Evolutionary conservation across 75 land plant genomes (phyloP).

Genomic region (Cryptomeria japonica): DNA sequence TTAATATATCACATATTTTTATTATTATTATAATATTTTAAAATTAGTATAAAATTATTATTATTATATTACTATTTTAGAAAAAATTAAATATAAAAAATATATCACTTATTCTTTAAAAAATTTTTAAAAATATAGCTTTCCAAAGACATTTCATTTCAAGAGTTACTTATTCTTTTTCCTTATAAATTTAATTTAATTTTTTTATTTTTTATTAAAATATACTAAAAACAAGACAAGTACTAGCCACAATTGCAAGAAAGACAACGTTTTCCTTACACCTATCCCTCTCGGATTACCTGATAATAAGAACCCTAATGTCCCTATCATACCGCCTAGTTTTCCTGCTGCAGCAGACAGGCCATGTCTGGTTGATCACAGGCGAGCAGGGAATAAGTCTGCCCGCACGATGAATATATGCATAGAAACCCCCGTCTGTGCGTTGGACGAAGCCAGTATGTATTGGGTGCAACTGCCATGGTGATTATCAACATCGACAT

Average conservation of each 20-base stretch:
- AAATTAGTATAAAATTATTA: too few relatives aligned
- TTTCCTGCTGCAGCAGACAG: conserved; percentile 34
- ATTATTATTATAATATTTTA: too few relatives aligned
- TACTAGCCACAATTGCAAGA: conserved; percentile 17
- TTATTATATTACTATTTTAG: too few relatives aligned
- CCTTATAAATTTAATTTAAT: too few relatives aligned
- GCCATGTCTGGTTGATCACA: conserved; percentile 39
- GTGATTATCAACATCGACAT: conserved; percentile 33
- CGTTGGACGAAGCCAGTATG: not conserved
- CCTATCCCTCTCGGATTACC: conserved; percentile 16
- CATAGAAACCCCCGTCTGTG: not conserved
- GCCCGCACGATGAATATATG: conserved; percentile 29
- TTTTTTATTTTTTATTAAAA: too few relatives aligned
- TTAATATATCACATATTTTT: too few relatives aligned
- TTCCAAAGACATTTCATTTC: too few relatives aligned
- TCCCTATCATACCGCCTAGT: conserved; percentile 29
- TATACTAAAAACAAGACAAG: too few relatives aligned
- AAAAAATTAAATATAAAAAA: too few relatives aligned
- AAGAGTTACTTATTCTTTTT: too few relatives aligned
- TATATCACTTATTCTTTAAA: too few relatives aligned
- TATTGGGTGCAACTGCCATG: conserved; percentile 14
- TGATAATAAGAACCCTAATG: conserved; percentile 29
- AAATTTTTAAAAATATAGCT: too few relatives aligned
- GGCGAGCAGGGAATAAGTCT: conserved; percentile 36
- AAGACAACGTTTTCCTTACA: conserved; percentile 10